phyloP scores from a whole-genome alignment of 2,329 filamentous ascomycete genomes.

The Epicoccum sorghinum region DNA sequence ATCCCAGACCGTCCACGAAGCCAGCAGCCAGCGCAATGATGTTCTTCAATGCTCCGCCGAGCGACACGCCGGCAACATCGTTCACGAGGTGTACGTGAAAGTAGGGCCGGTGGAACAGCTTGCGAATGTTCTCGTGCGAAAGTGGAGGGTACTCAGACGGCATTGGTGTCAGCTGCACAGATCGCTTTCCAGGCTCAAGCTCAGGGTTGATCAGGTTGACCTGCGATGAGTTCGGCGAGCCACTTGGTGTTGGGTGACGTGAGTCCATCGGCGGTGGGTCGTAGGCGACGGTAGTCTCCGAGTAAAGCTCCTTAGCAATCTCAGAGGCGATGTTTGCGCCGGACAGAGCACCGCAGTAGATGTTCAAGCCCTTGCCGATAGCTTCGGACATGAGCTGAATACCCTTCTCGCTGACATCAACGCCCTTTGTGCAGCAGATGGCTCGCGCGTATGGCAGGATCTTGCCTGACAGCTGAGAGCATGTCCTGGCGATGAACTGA shows the following conservation, averaged over 20 bases:
- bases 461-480: conserved; percentile 82
- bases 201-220: conserved; percentile 60
- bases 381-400: conserved; percentile 92
- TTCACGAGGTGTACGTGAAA: conserved; percentile 95
- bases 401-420: conserved; percentile 85
- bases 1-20: conserved; percentile 92
- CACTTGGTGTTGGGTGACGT: conserved; percentile 68
- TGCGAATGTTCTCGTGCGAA: conserved; percentile 81
- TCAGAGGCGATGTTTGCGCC: conserved; percentile 96
- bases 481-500: conserved; percentile 90
- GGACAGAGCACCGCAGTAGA: conserved; percentile 95
- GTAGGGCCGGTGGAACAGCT: conserved; percentile 92
- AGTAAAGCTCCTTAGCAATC: conserved; percentile 95
- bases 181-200: conserved; percentile 62
- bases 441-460: conserved; percentile 91
- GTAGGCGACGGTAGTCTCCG: conserved; percentile 95
- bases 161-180: conserved; percentile 74
- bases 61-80: conserved; percentile 95
- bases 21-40: conserved; percentile 92
- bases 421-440: conserved; percentile 97
- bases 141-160: conserved; percentile 85
- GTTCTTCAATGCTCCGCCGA: conserved; percentile 95
- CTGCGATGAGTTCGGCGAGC: conserved; percentile 55
- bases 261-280: conserved; percentile 90
- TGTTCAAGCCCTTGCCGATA: conserved; percentile 87